phyloP scores from a whole-genome alignment of 805 yeast species.

The Candida alai region DNA sequence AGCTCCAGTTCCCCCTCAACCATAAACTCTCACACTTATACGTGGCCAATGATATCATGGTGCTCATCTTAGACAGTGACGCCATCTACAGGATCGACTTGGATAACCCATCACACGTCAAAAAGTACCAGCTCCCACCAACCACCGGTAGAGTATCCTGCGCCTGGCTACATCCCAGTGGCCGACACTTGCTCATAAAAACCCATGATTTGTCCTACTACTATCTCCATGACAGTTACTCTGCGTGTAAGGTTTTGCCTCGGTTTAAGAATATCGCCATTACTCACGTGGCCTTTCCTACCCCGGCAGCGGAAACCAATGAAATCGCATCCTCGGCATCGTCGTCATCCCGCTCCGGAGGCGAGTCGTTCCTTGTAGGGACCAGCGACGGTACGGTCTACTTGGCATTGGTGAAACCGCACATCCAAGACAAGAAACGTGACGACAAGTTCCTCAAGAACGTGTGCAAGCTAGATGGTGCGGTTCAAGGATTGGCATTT shows the following conservation, averaged over 20 bases:
- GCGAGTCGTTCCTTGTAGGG: slow-evolving; percentile 25
- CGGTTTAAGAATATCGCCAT: slow-evolving; percentile 29
- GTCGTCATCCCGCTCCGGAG: slow-evolving; percentile 15
- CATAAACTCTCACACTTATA: slow-evolving; percentile 20
- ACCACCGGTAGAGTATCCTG: slow-evolving; percentile 15
- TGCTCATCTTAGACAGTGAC: slow-evolving; percentile 17
- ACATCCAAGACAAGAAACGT: slow-evolving; percentile 28
- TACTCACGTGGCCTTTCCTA: slow-evolving; percentile 20
- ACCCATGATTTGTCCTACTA: slow-evolving; percentile 20
- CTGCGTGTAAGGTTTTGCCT: slow-evolving; percentile 29
- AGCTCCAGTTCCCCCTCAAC: slow-evolving; percentile 33
- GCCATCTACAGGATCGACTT: slow-evolving; percentile 30
- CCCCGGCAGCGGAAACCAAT: slow-evolving; percentile 7
- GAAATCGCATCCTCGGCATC: slow-evolving; percentile 3
- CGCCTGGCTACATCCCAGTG: slow-evolving; percentile 38
- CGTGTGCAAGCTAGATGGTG: slow-evolving; percentile 16
- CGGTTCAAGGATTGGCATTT: slow-evolving; percentile 17
- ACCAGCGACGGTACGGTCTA: slow-evolving; percentile 28
- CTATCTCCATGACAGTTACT: slow-evolving; percentile 30
- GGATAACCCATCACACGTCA: slow-evolving; percentile 31
- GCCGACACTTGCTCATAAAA: slow-evolving; percentile 31
- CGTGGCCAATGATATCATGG: slow-evolving; percentile 36
- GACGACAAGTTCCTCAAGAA: slow-evolving; percentile 34
- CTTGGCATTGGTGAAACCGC: slow-evolving; percentile 24
- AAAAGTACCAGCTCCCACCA: slow-evolving; percentile 19